phyloP scores from a whole-genome alignment of 1,284 basidiomycete species.

The Mycosarcoma mackinlayi region DNA sequence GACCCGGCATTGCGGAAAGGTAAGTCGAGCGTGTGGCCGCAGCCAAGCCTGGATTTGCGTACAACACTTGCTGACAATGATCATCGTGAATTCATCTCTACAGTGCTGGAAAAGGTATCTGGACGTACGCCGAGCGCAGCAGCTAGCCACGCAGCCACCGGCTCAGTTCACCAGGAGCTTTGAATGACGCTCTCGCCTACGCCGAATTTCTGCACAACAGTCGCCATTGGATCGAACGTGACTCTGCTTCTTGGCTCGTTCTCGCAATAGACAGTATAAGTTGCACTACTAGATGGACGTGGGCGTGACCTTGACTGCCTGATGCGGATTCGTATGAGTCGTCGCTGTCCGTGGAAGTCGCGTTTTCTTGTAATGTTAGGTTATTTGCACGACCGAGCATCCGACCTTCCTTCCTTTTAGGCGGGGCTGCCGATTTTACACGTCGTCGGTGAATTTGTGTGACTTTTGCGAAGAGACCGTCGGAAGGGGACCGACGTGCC shows the following conservation, averaged over 20 bases:
- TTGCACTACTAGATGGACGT: no score
- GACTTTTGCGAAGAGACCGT: slow-evolving; percentile 1
- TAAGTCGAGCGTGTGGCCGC: no score
- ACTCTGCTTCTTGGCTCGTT: no score
- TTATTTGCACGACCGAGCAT: slow-evolving; percentile 22
- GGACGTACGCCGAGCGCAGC: slow-evolving; percentile 2
- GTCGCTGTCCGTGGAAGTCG: no score
- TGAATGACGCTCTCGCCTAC: no score
- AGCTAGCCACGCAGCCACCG: not conserved
- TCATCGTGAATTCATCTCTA: not conserved
- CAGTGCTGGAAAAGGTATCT: slow-evolving; percentile 24
- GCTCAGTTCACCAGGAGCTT: slow-evolving; percentile 17
- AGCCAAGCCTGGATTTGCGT: not conserved
- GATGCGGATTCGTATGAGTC: no score
- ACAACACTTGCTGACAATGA: not conserved
- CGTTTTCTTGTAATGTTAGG: not conserved
- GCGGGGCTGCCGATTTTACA: no score
- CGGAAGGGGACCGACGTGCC: slow-evolving; percentile 21
- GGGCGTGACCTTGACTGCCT: no score
- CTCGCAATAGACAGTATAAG: no score
- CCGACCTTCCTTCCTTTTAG: slow-evolving; percentile 20
- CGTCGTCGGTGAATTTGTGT: slow-evolving; percentile 30
- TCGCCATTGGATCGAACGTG: no score
- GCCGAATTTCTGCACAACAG: no score
- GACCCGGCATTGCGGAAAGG: slow-evolving; percentile 48